phyloP scores from a whole-genome alignment of 2,329 filamentous ascomycete genomes.

The Emergomyces orientalis region DNA sequence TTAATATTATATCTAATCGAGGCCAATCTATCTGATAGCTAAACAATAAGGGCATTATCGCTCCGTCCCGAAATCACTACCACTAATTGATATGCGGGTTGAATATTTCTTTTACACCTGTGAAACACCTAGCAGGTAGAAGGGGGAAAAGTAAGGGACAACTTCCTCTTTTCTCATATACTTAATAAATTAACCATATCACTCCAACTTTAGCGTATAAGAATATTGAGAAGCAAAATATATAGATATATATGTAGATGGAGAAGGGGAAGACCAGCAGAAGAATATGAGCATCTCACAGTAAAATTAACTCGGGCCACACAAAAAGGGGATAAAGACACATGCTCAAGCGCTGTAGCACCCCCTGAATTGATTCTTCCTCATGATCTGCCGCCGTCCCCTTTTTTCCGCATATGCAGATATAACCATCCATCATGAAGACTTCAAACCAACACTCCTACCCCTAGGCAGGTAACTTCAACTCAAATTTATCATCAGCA shows the following conservation, averaged over 20 bases:
- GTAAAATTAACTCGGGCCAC: too few relatives aligned
- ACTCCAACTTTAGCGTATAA: not conserved
- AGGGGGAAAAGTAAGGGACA: not conserved
- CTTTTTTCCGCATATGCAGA: not conserved
- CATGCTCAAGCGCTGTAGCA: not conserved
- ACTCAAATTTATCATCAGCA: conserved; percentile 15
- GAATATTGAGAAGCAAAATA: not conserved
- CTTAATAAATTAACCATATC: not conserved
- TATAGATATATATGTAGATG: not conserved
- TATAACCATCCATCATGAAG: not conserved
- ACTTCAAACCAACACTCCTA: conserved; percentile 17
- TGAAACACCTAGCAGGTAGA: not conserved
- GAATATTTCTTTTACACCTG: not conserved
- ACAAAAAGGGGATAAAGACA: too few relatives aligned
- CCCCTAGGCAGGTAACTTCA: conserved; percentile 19
- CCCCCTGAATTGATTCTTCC: not conserved
- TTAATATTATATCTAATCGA: too few relatives aligned
- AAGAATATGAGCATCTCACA: too few relatives aligned
- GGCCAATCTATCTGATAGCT: too few relatives aligned
- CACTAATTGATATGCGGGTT: not conserved
- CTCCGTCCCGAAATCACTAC: not conserved
- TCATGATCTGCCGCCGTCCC: not conserved
- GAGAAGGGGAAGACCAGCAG: too few relatives aligned
- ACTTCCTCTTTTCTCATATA: not conserved
- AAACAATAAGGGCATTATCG: not conserved